Percentiles rank a stretch among this genome's conserved stretches.
Conservation (phyloP, 768 basidiomycete species). For the Mycena rebaudengoi region DNA sequence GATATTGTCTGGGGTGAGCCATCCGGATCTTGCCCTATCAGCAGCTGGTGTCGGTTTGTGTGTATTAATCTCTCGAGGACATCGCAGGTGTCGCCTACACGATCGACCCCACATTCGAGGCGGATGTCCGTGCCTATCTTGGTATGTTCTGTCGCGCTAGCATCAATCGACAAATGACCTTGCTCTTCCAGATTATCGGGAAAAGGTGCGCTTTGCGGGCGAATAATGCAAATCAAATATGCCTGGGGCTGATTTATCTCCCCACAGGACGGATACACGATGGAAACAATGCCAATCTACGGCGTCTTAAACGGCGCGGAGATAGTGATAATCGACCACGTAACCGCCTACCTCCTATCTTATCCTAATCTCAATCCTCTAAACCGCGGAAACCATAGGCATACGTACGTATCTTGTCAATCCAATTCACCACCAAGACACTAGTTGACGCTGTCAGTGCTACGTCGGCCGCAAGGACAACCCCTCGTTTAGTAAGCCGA, state of each 20-base stretch:
- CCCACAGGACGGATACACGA: conserved; percentile 88
- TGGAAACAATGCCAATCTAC: conserved; percentile 81
- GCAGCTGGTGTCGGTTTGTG: no score
- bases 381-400: conserved; percentile 48
- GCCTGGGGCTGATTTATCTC: not conserved
- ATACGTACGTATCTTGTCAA: conserved; percentile 48
- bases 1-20: conserved; percentile 89
- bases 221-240: no score
- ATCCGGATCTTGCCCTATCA: no score
- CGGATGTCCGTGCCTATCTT: conserved; percentile 84
- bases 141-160: conserved; percentile 52
- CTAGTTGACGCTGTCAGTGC: conserved; percentile 53
- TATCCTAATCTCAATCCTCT: no score
- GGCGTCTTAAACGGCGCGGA: conserved; percentile 62
- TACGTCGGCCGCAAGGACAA: conserved; percentile 91
- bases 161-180: conserved; percentile 10
- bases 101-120: conserved; percentile 79
- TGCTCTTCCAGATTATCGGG: conserved; percentile 70
- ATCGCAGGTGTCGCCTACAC: conserved; percentile 89
- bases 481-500: conserved; percentile 80
- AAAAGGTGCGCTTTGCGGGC: conserved; percentile 71
- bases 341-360: no score
- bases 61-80: no score
- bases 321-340: conserved; percentile 63
- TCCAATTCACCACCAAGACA: not conserved